Evolutionary conservation across 495 filamentous ascomycete genomes (phyloP).

Genomic region (Podospora sp.): DNA sequence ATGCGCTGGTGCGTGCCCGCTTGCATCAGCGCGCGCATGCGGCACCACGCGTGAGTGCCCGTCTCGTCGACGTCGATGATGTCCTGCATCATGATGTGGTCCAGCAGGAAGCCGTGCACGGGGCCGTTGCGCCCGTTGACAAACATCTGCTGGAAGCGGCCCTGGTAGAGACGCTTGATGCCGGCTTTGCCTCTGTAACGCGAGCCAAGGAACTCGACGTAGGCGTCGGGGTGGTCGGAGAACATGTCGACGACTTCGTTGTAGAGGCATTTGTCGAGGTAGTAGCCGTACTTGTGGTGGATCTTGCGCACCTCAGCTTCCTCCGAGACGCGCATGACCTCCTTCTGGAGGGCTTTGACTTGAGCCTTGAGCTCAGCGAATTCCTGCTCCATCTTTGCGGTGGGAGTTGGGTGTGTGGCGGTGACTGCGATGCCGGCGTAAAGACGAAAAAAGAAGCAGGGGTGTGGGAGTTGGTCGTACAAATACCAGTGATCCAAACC

Average conservation of each 20-base stretch:
- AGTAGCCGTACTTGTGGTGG: slow-evolving; percentile 61
- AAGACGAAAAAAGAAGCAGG: neutral
- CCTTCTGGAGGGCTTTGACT: slow-evolving; percentile 41
- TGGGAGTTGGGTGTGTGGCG: slow-evolving; percentile 1
- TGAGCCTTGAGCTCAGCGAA: slow-evolving; percentile 47
- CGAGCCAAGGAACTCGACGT: slow-evolving; percentile 58
- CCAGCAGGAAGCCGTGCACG: slow-evolving; percentile 57
- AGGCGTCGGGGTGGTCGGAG: slow-evolving; percentile 56
- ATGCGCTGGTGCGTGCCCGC: slow-evolving; percentile 55
- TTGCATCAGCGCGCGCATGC: slow-evolving; percentile 59
- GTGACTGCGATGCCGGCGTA: no score
- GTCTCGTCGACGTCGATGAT: slow-evolving; percentile 50
- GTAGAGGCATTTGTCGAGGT: slow-evolving; percentile 62
- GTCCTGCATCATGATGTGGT: slow-evolving; percentile 61
- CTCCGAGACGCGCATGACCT: slow-evolving; percentile 43
- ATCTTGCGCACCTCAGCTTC: slow-evolving; percentile 56
- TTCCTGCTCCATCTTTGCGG: slow-evolving; percentile 35
- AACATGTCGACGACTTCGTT: slow-evolving; percentile 57
- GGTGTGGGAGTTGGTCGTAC: neutral
- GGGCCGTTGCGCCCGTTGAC: slow-evolving; percentile 57
- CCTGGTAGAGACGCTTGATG: slow-evolving; percentile 56
- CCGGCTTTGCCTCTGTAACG: slow-evolving; percentile 57
- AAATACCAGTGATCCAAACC: neutral
- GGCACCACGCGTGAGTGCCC: slow-evolving; percentile 53
- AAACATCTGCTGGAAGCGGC: slow-evolving; percentile 52